A percentile compares a stretch with the other conserved stretches of the same genome.
Conservation (phyloP, 331 rosid genomes). For the Erythrophleum ivorense region DNA sequence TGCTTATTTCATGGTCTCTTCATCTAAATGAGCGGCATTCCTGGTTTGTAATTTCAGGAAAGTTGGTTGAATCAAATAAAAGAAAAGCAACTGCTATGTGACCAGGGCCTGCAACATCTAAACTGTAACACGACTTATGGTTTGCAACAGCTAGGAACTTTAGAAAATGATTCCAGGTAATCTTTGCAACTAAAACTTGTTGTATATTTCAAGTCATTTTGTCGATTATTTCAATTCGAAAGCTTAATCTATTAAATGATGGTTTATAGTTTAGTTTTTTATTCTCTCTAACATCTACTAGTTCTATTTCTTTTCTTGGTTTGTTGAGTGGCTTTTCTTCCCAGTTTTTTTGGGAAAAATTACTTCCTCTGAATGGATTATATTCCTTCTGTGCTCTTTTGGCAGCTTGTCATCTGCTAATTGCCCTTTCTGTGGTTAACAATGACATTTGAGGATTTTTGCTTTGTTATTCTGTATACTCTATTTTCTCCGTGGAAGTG, state of each 20-base stretch:
- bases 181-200: not conserved
- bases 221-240: too few relatives aligned
- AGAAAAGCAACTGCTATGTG: slow-evolving; percentile 84
- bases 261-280: too few relatives aligned
- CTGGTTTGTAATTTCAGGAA: slow-evolving; percentile 66
- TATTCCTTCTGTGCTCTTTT: not conserved
- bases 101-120: slow-evolving; percentile 71
- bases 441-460: not conserved
- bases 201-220: not conserved
- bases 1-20: slow-evolving; percentile 13
- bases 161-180: slow-evolving; percentile 69
- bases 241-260: too few relatives aligned
- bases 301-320: not conserved
- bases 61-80: slow-evolving; percentile 89
- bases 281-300: not conserved
- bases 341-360: not conserved
- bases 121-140: slow-evolving; percentile 52
- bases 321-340: too few relatives aligned
- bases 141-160: slow-evolving; percentile 56
- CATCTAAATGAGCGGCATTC: slow-evolving; percentile 25
- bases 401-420: not conserved
- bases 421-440: not conserved
- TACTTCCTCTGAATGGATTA: not conserved
- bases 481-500: not conserved
- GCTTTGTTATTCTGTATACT: not conserved